Base-by-base conservation (phyloP, 139 green algal genomes). In the Raphidocelis subcapitata region DNA sequence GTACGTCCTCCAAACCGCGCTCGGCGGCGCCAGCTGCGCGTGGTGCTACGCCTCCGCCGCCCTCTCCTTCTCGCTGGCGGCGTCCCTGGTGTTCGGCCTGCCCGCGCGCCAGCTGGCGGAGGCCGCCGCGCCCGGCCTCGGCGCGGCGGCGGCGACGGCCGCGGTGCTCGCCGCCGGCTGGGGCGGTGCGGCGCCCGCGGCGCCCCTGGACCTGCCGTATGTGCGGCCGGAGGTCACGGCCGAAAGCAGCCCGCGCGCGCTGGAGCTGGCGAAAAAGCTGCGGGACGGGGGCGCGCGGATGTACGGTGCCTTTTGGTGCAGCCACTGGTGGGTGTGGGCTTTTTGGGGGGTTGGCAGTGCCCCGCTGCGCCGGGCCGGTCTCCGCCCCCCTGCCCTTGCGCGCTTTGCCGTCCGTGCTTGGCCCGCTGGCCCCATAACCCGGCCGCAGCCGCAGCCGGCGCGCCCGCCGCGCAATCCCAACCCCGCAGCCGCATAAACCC, bases 251-350 rank as follows among this genome's bases (percentile, higher is more conserved):
- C 10, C 33, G 15, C 63, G 69, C n/a, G 72, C 79, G n/a, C 60
- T 84, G 5, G 35, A 37, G 20, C 71, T 85, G 61, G 67, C 74
- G 18, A 21, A 68, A 29, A 28, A 69, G 12, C 79, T 98, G 49
- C 77, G 68, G 20, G 76, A 81, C 2, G 75, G 84, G 37, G 94
- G 93, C 1, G 94, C 94, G 0, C 86, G 89, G 46, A 97, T 98
- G 92, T 98, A 97, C 73, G 94, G 94, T 64, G 94, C 94, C 5
- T 98, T 98, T 70, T 98, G 94, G 94, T 98, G 94, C 87, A 71
- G 76, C 24, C 95, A 99, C 84, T 99, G 95, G n/a, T n/a, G n/a
- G n/a, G n/a, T n/a, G n/a, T n/a, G n/a, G n/a, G n/a, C n/a, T n/a
- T n/a, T n/a, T n/a, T n/a, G n/a, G n/a, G n/a, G n/a, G n/a, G n/a